Evolutionary conservation across 257 asterid genomes (phyloP), one percentile per base, ranked within the genome.

Genomic region (Buddleja alternifolia): DNA sequence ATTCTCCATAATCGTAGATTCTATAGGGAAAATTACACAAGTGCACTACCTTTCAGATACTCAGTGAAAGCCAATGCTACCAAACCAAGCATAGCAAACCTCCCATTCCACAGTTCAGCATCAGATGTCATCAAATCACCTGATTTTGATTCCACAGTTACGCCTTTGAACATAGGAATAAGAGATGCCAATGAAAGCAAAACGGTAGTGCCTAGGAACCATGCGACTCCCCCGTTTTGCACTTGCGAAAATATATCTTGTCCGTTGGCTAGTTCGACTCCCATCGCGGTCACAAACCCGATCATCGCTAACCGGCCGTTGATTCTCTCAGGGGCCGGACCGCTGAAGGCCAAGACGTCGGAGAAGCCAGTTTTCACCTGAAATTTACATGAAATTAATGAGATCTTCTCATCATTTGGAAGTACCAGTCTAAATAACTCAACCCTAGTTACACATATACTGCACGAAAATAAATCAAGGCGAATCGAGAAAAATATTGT

Each of bases 51-150:
- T 11, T 80, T 90, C 4, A 92, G 76, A 68, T 47, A 85, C 83
- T 92, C 97, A 0, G 98, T 92, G 34, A 88, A 78, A 4, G 97
- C 97, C 81, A 90, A 75, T 0, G 93, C 98, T 10, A 92, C 71
- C 67, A 92, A 66, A 0, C 98, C 98, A 52, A 92, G 53, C 98
- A 92, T 92, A 2, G 98, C 98, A 32, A 86, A 73, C 78, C 97
- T 78, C 0, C 98, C 98, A 45, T 92, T 92, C 95, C 89, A 88
- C 8, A 90, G 64, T 73, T 91, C 97, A 0, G 93, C 93, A 48
- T 91, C 80, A 0, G 96, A 83, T 1, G 76, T 74, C 90, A 91
- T 82, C 48, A 91, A 1, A 0, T 67, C 80, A 0, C 25, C 72
- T 2, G 93, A 77, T 40, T 77, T 75, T 0, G 93, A 77, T 17